Evolutionary conservation across 148 eudicot species (phyloP).

Genomic region (Nepenthes mirabilis): DNA sequence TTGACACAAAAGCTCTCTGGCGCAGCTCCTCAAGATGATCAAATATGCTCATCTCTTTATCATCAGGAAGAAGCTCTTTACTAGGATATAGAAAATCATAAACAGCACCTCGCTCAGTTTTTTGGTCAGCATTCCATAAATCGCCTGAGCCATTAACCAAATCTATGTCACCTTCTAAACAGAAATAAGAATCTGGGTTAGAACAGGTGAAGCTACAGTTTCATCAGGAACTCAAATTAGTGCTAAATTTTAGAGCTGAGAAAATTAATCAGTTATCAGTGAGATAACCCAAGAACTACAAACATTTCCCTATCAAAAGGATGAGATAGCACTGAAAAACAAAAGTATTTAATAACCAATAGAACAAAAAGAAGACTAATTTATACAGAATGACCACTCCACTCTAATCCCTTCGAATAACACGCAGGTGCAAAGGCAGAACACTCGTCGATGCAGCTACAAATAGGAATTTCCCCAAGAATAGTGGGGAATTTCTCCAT

Average conservation of each 20-base stretch:
- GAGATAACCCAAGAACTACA: too few species aligned
- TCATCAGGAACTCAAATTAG: background rate
- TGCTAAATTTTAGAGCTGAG: background rate
- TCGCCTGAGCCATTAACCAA: slow-evolving; percentile 27
- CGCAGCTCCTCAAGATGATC: slow-evolving; percentile 97
- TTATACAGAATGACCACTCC: too few species aligned
- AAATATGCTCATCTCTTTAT: slow-evolving; percentile 83
- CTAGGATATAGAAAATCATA: slow-evolving; percentile 83
- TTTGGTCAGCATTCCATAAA: slow-evolving; percentile 23
- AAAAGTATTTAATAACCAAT: too few species aligned
- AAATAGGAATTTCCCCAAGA: too few species aligned
- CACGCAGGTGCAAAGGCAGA: too few species aligned
- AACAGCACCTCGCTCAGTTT: slow-evolving; percentile 32
- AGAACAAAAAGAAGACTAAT: too few species aligned
- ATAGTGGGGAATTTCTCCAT: too few species aligned
- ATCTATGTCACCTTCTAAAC: slow-evolving; percentile 14
- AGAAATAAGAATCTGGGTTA: background rate
- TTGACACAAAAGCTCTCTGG: slow-evolving; percentile 67
- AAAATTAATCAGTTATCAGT: too few species aligned
- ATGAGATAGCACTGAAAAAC: too few species aligned
- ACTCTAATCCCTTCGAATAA: too few species aligned
- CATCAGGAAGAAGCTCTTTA: slow-evolving; percentile 95
- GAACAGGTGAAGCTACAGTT: background rate
- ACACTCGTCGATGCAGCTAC: too few species aligned
- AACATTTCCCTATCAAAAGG: too few species aligned